These are phyloP conservation scores for Chondrostereum purpureum DNA, from an alignment of 1,284 basidiomycete species.

Conservation along the genomic window DNA sequence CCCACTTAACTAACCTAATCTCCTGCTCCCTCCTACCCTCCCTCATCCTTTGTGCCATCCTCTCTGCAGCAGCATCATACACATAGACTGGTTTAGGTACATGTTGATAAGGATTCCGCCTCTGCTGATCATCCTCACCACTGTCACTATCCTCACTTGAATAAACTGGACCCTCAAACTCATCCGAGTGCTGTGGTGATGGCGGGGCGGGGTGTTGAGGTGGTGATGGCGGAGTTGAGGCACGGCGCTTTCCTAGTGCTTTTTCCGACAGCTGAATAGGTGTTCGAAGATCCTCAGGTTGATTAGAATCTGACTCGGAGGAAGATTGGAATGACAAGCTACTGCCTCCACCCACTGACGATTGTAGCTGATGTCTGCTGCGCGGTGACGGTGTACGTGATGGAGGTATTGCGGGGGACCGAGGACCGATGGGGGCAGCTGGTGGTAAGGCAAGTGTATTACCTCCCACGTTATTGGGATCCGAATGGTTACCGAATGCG, in stretches of 20 bases:
- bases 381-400: background rate
- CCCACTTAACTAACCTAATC: background rate
- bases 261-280: conserved; percentile 61
- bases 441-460: background rate
- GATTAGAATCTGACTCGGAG: background rate
- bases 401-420: background rate
- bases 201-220: conserved; percentile 2
- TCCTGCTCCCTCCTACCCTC: conserved; percentile 25
- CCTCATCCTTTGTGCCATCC: conserved; percentile 52
- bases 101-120: conserved; percentile 31
- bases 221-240: background rate
- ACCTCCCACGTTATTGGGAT: background rate
- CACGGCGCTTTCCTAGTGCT: conserved; percentile 65
- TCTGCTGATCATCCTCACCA: conserved; percentile 11
- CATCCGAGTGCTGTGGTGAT: background rate
- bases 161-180: conserved; percentile 1
- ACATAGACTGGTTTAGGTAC: conserved; percentile 39
- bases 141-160: conserved; percentile 5
- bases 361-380: background rate
- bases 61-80: conserved; percentile 77
- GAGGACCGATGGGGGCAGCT: conserved; percentile 3
- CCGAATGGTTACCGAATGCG: background rate
- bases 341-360: background rate
- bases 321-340: background rate
- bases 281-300: background rate